phyloP scores from a whole-genome alignment of 2,329 filamentous ascomycete genomes.

The Cercospora zeina region DNA sequence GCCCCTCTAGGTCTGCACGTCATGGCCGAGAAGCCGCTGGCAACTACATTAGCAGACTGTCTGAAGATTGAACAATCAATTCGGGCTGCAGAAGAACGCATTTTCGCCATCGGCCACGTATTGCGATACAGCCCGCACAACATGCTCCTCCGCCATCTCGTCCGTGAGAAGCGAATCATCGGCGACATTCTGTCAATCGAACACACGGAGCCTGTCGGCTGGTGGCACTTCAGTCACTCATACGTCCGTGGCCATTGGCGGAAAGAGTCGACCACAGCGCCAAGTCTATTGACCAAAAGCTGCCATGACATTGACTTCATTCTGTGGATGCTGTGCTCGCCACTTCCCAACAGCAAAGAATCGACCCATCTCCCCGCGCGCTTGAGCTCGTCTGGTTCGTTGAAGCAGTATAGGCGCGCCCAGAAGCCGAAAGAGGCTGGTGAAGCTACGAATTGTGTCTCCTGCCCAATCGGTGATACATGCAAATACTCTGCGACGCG shows the following conservation, averaged over 20 bases:
- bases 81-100: slow-evolving; percentile 36
- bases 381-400: slow-evolving; percentile 72
- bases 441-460: slow-evolving; percentile 79
- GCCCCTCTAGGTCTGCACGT: slow-evolving; percentile 72
- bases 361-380: slow-evolving; percentile 65
- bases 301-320: slow-evolving; percentile 95
- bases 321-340: slow-evolving; percentile 84
- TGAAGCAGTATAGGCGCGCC: slow-evolving; percentile 74
- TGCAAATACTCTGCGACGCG: slow-evolving; percentile 86
- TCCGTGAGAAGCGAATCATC: slow-evolving; percentile 72
- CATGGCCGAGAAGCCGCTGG: slow-evolving; percentile 93
- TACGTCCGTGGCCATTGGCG: slow-evolving; percentile 96
- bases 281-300: slow-evolving; percentile 86
- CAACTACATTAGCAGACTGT: slow-evolving; percentile 75
- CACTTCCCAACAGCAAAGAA: slow-evolving; percentile 47
- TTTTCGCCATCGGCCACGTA: slow-evolving; percentile 94
- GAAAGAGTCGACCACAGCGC: slow-evolving; percentile 72
- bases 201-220: slow-evolving; percentile 91
- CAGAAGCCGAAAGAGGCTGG: slow-evolving; percentile 77
- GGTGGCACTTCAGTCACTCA: slow-evolving; percentile 92
- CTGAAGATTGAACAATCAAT: slow-evolving; percentile 59
- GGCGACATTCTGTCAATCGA: slow-evolving; percentile 84
- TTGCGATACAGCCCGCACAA: slow-evolving; percentile 93
- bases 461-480: slow-evolving; percentile 69
- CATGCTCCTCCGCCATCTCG: slow-evolving; percentile 73